These are phyloP conservation scores for Mycena belliarum DNA, from an alignment of 768 basidiomycete genomes.

Conservation along the genomic window DNA sequence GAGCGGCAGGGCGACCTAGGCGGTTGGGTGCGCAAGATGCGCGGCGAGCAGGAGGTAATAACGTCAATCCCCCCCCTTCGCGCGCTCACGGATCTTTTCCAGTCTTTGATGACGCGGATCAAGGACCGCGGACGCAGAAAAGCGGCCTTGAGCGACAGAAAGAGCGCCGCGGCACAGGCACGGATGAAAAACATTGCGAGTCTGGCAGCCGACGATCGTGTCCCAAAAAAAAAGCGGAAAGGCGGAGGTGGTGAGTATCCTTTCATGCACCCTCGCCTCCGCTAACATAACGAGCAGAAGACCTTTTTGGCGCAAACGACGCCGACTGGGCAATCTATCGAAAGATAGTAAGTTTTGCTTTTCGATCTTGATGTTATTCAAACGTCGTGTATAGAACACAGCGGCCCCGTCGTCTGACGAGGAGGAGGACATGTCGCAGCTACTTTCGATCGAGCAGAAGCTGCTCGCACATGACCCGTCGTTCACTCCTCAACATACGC, in stretches of 20 bases:
- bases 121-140: conserved; percentile 79
- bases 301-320: conserved; percentile 91
- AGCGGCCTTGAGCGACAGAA: conserved; percentile 84
- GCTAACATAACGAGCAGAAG: conserved; percentile 53
- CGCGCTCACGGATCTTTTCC: background rate
- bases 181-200: conserved; percentile 96
- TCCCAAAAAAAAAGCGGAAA: conserved; percentile 84
- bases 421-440: conserved; percentile 81
- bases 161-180: conserved; percentile 92
- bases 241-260: conserved; percentile 64
- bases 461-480: conserved; percentile 81
- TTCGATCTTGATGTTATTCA: background rate
- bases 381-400: conserved; percentile 54
- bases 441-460: conserved; percentile 76
- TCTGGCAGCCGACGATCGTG: conserved; percentile 83
- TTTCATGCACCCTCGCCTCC: background rate
- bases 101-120: conserved; percentile 83
- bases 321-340: conserved; percentile 98
- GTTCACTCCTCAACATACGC: conserved; percentile 82
- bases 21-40: conserved; percentile 74
- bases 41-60: conserved; percentile 85
- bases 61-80: background rate
- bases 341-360: conserved; percentile 70
- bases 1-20: conserved; percentile 70
- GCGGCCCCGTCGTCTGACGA: conserved; percentile 78